Evolutionary conservation across 331 rosid species (phyloP).

Genomic region (Telfairia occidentalis): DNA sequence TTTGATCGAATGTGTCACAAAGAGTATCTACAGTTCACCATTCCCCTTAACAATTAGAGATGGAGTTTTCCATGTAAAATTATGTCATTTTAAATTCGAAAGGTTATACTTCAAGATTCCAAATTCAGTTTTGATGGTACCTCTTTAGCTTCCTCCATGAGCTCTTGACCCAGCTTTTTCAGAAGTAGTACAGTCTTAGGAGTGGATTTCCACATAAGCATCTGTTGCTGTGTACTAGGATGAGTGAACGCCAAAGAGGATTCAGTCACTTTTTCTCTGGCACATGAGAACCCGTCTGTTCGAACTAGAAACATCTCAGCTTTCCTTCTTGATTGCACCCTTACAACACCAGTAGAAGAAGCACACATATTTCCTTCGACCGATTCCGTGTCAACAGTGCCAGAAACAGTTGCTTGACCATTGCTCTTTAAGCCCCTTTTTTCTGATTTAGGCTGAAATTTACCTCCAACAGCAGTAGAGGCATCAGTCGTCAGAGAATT

Average conservation of each 20-base stretch:
- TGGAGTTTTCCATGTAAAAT: background rate
- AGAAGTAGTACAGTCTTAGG: constrained; percentile 87
- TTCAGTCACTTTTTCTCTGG: constrained; percentile 88
- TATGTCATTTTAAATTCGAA: background rate
- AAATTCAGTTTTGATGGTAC: constrained; percentile 24
- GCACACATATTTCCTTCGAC: constrained; percentile 84
- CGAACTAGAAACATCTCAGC: constrained; percentile 97
- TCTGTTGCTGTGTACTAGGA: constrained; percentile 98
- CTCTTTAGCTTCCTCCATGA: constrained; percentile 98
- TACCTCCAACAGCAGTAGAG: constrained; percentile 21
- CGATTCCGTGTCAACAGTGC: constrained; percentile 33
- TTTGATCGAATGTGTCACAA: background rate
- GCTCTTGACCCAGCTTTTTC: constrained; percentile 80
- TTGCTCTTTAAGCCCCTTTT: constrained; percentile 23
- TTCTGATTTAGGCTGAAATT: constrained; percentile 22
- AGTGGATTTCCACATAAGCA: constrained; percentile 96
- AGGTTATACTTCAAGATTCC: background rate
- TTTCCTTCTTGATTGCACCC: constrained; percentile 93
- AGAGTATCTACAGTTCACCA: background rate
- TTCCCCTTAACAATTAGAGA: background rate
- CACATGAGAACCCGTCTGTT: constrained; percentile 86
- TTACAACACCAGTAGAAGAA: constrained; percentile 92
- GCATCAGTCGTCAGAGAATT: constrained; percentile 14
- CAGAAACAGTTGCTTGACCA: constrained; percentile 27
- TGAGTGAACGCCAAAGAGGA: constrained; percentile 95